Evolutionary conservation across 2,329 filamentous ascomycete species (phyloP).

Genomic region (Reticulascus tulasneorum): DNA sequence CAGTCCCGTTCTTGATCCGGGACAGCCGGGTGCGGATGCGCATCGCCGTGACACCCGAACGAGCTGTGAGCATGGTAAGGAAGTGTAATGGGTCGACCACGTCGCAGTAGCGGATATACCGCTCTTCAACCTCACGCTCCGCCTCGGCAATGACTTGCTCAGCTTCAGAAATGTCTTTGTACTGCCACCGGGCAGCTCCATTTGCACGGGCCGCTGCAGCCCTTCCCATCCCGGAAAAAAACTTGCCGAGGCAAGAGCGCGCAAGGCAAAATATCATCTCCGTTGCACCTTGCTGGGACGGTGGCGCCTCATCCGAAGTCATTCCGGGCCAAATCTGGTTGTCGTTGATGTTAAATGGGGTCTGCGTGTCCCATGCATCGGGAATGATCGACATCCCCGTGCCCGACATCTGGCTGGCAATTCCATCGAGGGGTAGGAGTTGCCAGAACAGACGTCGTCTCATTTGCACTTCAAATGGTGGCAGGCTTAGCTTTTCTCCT

Average conservation of each 20-base stretch:
- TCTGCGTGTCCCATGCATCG: slow-evolving; percentile 23
- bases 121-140: slow-evolving; percentile 35
- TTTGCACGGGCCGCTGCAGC: too few species aligned
- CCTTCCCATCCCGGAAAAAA: slow-evolving; percentile 27
- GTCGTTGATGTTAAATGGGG: slow-evolving; percentile 33
- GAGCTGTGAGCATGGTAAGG: slow-evolving; percentile 21
- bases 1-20: slow-evolving; percentile 19
- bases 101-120: slow-evolving; percentile 40
- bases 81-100: slow-evolving; percentile 33
- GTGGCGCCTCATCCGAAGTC: slow-evolving; percentile 25
- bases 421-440: slow-evolving; percentile 36
- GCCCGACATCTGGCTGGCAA: slow-evolving; percentile 20
- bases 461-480: slow-evolving; percentile 46
- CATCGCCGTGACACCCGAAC: slow-evolving; percentile 22
- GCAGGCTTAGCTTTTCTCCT: slow-evolving; percentile 23
- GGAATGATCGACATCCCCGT: slow-evolving; percentile 10
- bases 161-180: too few species aligned
- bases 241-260: slow-evolving; percentile 35
- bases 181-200: too few species aligned
- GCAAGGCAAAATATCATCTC: slow-evolving; percentile 33
- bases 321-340: slow-evolving; percentile 32
- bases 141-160: slow-evolving; percentile 32
- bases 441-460: slow-evolving; percentile 52
- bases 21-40: slow-evolving; percentile 17
- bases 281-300: slow-evolving; percentile 22